These are phyloP conservation scores for Sarocladium kiliense DNA, from an alignment of 2,329 filamentous ascomycete genomes.

Conservation along the genomic window DNA sequence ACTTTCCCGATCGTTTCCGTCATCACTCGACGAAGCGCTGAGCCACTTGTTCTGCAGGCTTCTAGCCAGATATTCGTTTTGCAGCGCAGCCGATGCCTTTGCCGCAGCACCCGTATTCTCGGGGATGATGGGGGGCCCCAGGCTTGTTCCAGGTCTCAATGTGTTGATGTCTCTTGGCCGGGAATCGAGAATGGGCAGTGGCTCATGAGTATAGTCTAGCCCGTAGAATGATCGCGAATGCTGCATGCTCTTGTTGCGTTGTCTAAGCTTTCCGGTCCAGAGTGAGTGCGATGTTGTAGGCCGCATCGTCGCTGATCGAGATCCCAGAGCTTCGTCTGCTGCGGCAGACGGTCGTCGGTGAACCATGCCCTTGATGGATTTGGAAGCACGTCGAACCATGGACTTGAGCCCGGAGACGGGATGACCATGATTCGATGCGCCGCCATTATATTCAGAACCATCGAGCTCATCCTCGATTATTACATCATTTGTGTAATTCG, in stretches of 20 bases:
- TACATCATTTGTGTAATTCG: background rate
- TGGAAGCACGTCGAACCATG: slow-evolving; percentile 45
- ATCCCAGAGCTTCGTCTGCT: slow-evolving; percentile 18
- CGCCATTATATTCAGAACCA: background rate
- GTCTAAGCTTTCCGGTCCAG: slow-evolving; percentile 19
- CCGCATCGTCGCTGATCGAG: slow-evolving; percentile 17
- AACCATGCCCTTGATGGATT: slow-evolving; percentile 49
- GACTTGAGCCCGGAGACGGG: slow-evolving; percentile 1
- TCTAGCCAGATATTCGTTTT: slow-evolving; percentile 42
- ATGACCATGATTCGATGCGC: background rate
- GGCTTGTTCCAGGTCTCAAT: slow-evolving; percentile 40
- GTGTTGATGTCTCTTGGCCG: slow-evolving; percentile 27
- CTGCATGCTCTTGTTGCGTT: background rate
- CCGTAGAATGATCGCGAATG: slow-evolving; percentile 41
- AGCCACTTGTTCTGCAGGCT: slow-evolving; percentile 36
- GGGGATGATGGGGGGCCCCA: slow-evolving; percentile 56
- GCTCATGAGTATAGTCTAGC: slow-evolving; percentile 26
- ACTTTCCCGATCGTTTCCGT: slow-evolving; percentile 55
- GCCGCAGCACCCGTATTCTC: slow-evolving; percentile 55
- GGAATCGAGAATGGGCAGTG: slow-evolving; percentile 19
- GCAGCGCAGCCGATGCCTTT: slow-evolving; percentile 54
- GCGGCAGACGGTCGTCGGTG: slow-evolving; percentile 40
- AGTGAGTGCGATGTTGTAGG: slow-evolving; percentile 44
- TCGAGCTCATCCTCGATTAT: background rate
- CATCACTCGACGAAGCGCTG: slow-evolving; percentile 35